A percentile compares a stretch with the other conserved stretches of the same genome.
These are phyloP conservation scores for Metarhizium guizhouense DNA, from an alignment of 2,329 filamentous ascomycete species.

Conservation along the genomic window DNA sequence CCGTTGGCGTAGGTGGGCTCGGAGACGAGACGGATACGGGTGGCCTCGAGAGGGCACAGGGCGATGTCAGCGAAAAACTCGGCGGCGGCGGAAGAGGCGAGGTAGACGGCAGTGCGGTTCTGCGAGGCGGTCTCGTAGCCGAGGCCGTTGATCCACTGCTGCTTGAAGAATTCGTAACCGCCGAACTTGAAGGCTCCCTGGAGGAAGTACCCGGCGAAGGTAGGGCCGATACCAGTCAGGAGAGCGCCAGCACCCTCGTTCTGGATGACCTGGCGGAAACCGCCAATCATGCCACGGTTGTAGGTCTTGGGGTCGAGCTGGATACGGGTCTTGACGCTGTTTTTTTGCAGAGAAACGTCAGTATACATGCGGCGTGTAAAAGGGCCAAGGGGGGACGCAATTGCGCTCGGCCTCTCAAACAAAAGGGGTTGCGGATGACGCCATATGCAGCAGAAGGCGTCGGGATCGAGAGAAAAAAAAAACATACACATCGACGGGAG, in stretches of 20 bases:
- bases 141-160: conserved; percentile 73
- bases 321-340: conserved; percentile 89
- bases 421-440: neutral
- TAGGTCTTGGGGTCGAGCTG: conserved; percentile 86
- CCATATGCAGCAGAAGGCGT: too few relatives aligned
- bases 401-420: neutral
- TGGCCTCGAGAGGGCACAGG: conserved; percentile 86
- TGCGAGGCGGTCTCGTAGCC: conserved; percentile 69
- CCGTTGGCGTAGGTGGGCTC: conserved; percentile 78
- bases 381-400: neutral
- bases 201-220: conserved; percentile 85
- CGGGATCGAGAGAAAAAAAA: neutral
- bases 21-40: conserved; percentile 86
- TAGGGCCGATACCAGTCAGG: conserved; percentile 77
- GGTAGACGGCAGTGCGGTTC: conserved; percentile 76
- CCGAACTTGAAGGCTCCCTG: conserved; percentile 92
- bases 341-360: neutral
- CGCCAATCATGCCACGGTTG: conserved; percentile 79
- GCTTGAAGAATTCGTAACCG: conserved; percentile 95
- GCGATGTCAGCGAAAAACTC: conserved; percentile 71
- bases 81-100: conserved; percentile 56
- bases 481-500: conserved; percentile 98
- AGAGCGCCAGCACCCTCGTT: conserved; percentile 82
- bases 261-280: conserved; percentile 76
- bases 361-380: neutral